Percentiles rank a stretch among this genome's conserved stretches.
phyloP scores from a whole-genome alignment of 805 yeast species.

The Cyberlindnera euphorbiiphila region DNA sequence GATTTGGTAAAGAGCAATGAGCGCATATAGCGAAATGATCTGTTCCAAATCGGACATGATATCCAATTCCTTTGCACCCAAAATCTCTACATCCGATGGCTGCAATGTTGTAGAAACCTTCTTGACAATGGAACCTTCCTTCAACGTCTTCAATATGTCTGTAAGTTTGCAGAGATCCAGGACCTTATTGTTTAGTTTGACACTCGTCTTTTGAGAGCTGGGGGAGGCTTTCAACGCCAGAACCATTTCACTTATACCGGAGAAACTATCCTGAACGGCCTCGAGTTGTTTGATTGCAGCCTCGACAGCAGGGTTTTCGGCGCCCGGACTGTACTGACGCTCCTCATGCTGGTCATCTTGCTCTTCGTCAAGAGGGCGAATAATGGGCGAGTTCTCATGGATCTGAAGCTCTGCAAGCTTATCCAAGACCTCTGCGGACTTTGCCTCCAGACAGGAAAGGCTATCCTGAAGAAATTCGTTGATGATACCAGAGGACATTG shows the following conservation, averaged over 20 bases:
- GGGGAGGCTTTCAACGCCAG: slow-evolving; percentile 2
- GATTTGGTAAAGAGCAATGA: slow-evolving; percentile 33
- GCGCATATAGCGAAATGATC: slow-evolving; percentile 30
- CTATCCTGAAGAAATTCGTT: slow-evolving; percentile 18
- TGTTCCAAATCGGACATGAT: slow-evolving; percentile 25
- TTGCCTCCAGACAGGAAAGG: slow-evolving; percentile 10
- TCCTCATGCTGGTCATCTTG: not conserved
- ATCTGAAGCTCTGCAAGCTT: slow-evolving; percentile 18
- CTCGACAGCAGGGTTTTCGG: not conserved
- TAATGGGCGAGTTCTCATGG: slow-evolving; percentile 4
- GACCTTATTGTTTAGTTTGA: slow-evolving; percentile 7
- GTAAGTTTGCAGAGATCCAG: slow-evolving; percentile 12
- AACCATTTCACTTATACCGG: slow-evolving; percentile 6
- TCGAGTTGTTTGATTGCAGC: slow-evolving; percentile 2
- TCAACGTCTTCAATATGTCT: slow-evolving; percentile 12
- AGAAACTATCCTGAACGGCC: slow-evolving; percentile 6
- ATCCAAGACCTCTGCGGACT: slow-evolving; percentile 13
- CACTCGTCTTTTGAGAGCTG: slow-evolving; percentile 3
- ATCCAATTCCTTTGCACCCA: slow-evolving; percentile 13
- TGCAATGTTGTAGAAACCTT: not conserved
- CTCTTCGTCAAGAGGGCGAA: not conserved
- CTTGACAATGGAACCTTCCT: slow-evolving; percentile 9
- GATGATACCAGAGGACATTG: slow-evolving; percentile 19
- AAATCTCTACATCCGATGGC: not conserved
- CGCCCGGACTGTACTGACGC: not conserved